Percentiles rank a stretch among this genome's conserved stretches.
phyloP scores from a whole-genome alignment of 352 stramenopile species.

The Peronospora destructor region DNA sequence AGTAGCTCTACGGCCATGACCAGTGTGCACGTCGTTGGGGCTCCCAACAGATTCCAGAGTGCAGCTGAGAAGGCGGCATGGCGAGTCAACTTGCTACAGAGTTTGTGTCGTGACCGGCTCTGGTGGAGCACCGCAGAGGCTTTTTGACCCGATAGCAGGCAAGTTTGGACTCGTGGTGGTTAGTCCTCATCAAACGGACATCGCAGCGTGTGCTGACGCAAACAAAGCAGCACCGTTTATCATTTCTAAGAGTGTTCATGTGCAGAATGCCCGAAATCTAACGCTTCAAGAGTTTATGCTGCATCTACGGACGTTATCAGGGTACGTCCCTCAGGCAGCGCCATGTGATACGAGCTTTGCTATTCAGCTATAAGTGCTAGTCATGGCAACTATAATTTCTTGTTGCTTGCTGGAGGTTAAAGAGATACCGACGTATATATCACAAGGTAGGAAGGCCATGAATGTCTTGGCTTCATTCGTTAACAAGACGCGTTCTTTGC shows the following conservation, averaged over 20 bases:
- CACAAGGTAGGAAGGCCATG: not conserved
- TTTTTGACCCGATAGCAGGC: slow-evolving; percentile 31
- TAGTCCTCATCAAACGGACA: slow-evolving; percentile 51
- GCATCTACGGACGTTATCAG: slow-evolving; percentile 44
- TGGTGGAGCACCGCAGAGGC: slow-evolving; percentile 34
- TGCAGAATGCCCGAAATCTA: slow-evolving; percentile 43
- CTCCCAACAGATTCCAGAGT: slow-evolving; percentile 47
- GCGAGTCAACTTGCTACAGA: slow-evolving; percentile 47
- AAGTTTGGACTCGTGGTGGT: slow-evolving; percentile 57
- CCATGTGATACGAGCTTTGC: slow-evolving; percentile 50
- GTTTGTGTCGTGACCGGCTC: slow-evolving; percentile 47
- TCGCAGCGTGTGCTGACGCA: slow-evolving; percentile 41
- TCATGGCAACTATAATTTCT: not conserved
- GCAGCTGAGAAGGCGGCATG: slow-evolving; percentile 44
- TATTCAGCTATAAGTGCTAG: slow-evolving; percentile 35
- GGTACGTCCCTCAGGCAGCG: slow-evolving; percentile 47
- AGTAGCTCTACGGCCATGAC: slow-evolving; percentile 39
- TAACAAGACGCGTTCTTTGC: slow-evolving; percentile 3
- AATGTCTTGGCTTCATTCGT: slow-evolving; percentile 15
- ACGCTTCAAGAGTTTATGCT: slow-evolving; percentile 48
- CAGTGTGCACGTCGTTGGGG: slow-evolving; percentile 54
- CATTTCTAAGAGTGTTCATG: slow-evolving; percentile 51
- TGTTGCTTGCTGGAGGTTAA: not conserved
- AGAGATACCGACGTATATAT: not conserved
- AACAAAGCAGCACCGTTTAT: slow-evolving; percentile 52